Conservation (phyloP, 805 yeast species). For the Tetrapisispora pingtungensis region DNA sequence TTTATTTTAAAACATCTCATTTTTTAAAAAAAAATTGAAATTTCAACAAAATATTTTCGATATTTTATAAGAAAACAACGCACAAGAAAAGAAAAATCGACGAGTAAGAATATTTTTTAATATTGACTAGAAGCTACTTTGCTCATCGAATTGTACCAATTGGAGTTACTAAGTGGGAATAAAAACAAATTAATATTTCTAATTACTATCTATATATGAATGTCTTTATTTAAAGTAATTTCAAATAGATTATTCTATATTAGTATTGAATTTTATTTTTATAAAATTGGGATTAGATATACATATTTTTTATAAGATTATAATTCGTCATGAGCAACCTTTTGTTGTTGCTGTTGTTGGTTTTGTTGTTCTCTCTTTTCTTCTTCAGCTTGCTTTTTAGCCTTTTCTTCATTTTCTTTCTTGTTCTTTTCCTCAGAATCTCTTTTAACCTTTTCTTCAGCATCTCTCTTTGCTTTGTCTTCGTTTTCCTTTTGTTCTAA, state of each 20-base stretch:
- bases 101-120: too few species aligned
- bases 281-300: not conserved
- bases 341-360: not conserved
- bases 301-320: slow-evolving; percentile 5
- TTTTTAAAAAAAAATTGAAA: too few species aligned
- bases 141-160: too few species aligned
- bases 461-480: slow-evolving; percentile 1
- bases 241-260: not conserved
- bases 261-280: not conserved
- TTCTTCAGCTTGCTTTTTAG: not conserved
- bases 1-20: too few species aligned
- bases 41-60: too few species aligned
- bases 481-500: slow-evolving; percentile 10
- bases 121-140: too few species aligned
- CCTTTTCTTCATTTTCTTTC: slow-evolving; percentile 9
- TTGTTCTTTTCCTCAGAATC: not conserved
- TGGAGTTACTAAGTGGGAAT: too few species aligned
- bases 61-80: too few species aligned
- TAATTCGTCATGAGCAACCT: slow-evolving; percentile 27
- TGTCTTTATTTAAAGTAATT: too few species aligned
- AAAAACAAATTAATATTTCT: too few species aligned
- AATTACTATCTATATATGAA: too few species aligned
- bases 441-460: slow-evolving; percentile 6
- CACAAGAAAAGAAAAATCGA: too few species aligned
- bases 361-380: not conserved